Conservation (phyloP, 345 rosid genomes). For the Aethionema arabicum region DNA sequence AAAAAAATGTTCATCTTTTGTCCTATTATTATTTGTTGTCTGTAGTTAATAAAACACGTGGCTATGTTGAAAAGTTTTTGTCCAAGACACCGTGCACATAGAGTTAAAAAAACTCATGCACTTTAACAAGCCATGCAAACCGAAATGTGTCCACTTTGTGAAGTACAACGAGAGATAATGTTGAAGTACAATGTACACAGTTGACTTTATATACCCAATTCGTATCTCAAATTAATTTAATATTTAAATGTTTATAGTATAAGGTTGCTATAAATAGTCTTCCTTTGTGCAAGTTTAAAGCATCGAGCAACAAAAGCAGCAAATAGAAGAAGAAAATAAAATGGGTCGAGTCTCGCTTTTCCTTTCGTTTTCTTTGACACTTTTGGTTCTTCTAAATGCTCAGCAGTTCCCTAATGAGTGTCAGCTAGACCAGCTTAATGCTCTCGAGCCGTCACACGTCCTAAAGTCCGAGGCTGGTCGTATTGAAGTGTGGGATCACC, state of each 20-base stretch:
- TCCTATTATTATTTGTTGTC: no score
- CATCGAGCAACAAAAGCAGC: not conserved
- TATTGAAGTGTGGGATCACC: conserved; percentile 54
- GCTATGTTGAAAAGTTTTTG: no score
- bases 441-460: conserved; percentile 45
- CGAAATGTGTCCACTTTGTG: conserved; percentile 25
- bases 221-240: not conserved
- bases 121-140: conserved; percentile 26
- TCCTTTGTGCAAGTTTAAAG: not conserved
- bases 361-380: conserved; percentile 38
- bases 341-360: conserved; percentile 32
- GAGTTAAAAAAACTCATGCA: conserved; percentile 16
- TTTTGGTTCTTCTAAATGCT: conserved; percentile 46
- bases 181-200: no score
- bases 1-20: no score
- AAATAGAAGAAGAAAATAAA: not conserved
- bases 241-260: not conserved
- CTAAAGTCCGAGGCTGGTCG: conserved; percentile 52
- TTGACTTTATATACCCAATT: not conserved
- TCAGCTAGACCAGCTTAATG: conserved; percentile 46
- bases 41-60: no score
- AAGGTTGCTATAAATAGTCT: conserved; percentile 22
- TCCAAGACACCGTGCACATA: no score
- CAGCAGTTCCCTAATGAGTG: conserved; percentile 44
- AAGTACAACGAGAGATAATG: conserved; percentile 2